Percentiles rank a stretch among this genome's conserved stretches.
Evolutionary conservation across 441 rosid species (phyloP).

Genomic region (Daphne laureola): DNA sequence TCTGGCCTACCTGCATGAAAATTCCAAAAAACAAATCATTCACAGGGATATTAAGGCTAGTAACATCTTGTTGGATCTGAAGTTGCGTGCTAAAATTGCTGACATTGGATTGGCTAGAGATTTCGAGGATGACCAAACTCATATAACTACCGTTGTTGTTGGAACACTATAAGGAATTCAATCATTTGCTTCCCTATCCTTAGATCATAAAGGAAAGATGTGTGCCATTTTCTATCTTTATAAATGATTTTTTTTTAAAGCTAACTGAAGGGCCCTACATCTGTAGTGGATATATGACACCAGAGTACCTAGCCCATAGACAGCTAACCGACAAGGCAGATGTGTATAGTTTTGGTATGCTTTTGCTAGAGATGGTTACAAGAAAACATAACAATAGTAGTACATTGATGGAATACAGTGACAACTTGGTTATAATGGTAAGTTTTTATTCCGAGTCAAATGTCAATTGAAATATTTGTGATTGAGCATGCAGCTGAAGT

Average conservation of each 20-base stretch:
- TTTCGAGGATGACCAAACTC: constrained; percentile 81
- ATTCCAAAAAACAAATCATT: constrained; percentile 55
- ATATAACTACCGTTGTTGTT: constrained; percentile 91
- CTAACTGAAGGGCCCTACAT: constrained; percentile 5
- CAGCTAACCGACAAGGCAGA: constrained; percentile 85
- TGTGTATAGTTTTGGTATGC: constrained; percentile 92
- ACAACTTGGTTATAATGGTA: constrained; percentile 52
- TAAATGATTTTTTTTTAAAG: too few relatives aligned
- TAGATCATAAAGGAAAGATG: too few relatives aligned
- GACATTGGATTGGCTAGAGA: constrained; percentile 95
- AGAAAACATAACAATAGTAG: constrained; percentile 73
- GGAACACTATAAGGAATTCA: constrained; percentile 69
- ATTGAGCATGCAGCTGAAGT: not conserved
- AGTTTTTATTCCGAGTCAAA: constrained; percentile 12
- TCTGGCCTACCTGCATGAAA: constrained; percentile 74
- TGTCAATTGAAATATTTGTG: too few relatives aligned
- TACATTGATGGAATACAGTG: constrained; percentile 55
- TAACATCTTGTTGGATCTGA: constrained; percentile 68
- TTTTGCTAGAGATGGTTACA: constrained; percentile 71
- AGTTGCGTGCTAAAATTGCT: constrained; percentile 77
- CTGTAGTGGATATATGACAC: constrained; percentile 93
- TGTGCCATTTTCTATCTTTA: not conserved
- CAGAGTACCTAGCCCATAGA: constrained; percentile 87
- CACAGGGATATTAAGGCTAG: constrained; percentile 94
- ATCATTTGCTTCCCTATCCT: not conserved